These are phyloP conservation scores for Hura crepitans DNA, from an alignment of 441 rosid genomes.

Conservation along the genomic window DNA sequence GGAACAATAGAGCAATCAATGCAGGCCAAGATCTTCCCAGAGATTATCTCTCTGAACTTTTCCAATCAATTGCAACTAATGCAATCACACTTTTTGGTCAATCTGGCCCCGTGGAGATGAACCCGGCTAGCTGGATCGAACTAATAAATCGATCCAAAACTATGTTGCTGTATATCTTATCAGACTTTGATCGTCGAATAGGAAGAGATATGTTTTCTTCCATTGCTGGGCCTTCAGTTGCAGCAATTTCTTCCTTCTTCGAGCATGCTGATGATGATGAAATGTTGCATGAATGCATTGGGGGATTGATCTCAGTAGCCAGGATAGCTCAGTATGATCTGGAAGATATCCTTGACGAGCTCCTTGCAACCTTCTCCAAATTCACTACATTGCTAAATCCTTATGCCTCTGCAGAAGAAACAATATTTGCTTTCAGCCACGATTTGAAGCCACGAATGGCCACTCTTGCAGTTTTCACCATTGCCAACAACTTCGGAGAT, in stretches of 20 bases:
- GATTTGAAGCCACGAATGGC: conserved; percentile 91
- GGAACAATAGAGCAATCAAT: conserved; percentile 79
- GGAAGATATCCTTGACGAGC: conserved; percentile 79
- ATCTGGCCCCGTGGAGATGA: conserved; percentile 53
- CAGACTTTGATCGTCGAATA: conserved; percentile 58
- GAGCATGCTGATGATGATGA: conserved; percentile 90
- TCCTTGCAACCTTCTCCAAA: conserved; percentile 71
- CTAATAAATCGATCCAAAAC: conserved; percentile 52
- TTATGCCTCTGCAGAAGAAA: conserved; percentile 84
- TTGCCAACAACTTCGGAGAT: conserved; percentile 74
- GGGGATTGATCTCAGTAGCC: conserved; percentile 70
- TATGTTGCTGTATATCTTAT: conserved; percentile 39
- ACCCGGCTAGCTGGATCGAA: conserved; percentile 75
- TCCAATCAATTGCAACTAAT: conserved; percentile 58
- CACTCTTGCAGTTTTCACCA: conserved; percentile 79
- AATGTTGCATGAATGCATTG: conserved; percentile 79
- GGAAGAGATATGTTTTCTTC: conserved; percentile 89
- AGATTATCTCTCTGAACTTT: conserved; percentile 80
- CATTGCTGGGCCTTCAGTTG: conserved; percentile 78
- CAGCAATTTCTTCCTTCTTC: conserved; percentile 75
- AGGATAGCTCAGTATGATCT: conserved; percentile 74
- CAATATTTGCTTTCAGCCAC: conserved; percentile 69
- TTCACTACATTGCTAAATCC: conserved; percentile 80
- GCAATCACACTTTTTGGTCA: conserved; percentile 57
- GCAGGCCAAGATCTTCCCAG: conserved; percentile 87